Conservation (phyloP, 768 basidiomycete genomes). For the Cystobasidiopsis lactophilus region DNA sequence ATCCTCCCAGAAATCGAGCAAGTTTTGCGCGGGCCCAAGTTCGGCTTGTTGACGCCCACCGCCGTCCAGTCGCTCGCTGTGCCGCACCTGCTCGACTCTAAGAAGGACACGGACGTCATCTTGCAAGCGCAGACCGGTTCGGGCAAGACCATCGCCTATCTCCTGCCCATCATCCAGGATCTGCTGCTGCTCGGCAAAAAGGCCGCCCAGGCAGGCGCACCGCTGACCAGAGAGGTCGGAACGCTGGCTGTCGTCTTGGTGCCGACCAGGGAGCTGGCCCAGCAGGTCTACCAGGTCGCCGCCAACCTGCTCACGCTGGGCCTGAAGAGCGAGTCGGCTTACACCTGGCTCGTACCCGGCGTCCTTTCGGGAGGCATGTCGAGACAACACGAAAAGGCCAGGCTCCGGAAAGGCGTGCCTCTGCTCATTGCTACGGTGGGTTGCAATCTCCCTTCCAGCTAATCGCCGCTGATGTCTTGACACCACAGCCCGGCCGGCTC, state of each 20-base stretch:
- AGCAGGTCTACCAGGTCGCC: constrained; percentile 90
- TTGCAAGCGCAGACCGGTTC: constrained; percentile 34
- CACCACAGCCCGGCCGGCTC: constrained; percentile 47
- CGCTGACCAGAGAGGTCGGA: constrained; percentile 10
- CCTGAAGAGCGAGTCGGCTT: background rate
- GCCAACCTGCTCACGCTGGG: constrained; percentile 45
- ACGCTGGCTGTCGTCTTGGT: constrained; percentile 39
- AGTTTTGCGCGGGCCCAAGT: background rate
- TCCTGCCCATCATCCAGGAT: constrained; percentile 72
- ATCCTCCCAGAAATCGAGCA: background rate
- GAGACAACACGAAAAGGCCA: constrained; percentile 81
- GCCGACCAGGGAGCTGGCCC: constrained; percentile 82
- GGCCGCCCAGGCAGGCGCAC: background rate
- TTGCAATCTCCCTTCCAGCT: background rate
- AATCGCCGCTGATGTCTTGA: background rate
- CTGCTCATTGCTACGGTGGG: constrained; percentile 64
- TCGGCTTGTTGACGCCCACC: constrained; percentile 7
- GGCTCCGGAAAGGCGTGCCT: constrained; percentile 78
- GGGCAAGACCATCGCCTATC: constrained; percentile 93
- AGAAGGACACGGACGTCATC: constrained; percentile 4
- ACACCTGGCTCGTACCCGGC: constrained; percentile 67
- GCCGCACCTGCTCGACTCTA: background rate
- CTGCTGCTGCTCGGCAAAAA: constrained; percentile 36
- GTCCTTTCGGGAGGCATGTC: constrained; percentile 86
- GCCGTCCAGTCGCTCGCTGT: constrained; percentile 10